These are phyloP conservation scores for Dalbergia oliveri DNA, from an alignment of 306 rosid genomes.

Conservation along the genomic window DNA sequence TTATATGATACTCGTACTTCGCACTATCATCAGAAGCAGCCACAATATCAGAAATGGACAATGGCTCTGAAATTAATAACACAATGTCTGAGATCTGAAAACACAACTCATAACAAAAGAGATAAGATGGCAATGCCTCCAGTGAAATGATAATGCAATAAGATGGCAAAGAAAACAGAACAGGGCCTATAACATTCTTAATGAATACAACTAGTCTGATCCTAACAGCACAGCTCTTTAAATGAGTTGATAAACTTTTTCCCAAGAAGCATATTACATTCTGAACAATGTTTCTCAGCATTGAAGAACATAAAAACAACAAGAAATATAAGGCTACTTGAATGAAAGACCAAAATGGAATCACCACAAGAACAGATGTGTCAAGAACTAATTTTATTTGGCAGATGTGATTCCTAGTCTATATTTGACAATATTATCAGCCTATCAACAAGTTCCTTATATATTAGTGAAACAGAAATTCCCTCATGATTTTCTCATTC, in stretches of 20 bases:
- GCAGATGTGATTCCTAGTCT: conserved; percentile 11
- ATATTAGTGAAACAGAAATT: not conserved
- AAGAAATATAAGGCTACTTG: conserved; percentile 15
- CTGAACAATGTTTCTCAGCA: conserved; percentile 10
- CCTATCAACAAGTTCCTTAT: conserved; percentile 14
- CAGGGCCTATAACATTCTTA: conserved; percentile 18
- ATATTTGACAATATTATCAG: conserved; percentile 11
- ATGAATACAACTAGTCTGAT: conserved; percentile 21
- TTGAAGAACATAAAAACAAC: conserved; percentile 11
- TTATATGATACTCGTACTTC: conserved; percentile 61
- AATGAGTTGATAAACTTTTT: conserved; percentile 6
- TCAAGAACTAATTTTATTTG: conserved; percentile 1
- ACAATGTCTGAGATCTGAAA: not conserved
- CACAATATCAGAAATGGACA: conserved; percentile 59
- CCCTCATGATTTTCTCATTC: conserved; percentile 4
- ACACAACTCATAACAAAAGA: conserved; percentile 34
- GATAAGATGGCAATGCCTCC: not conserved
- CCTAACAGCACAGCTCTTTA: not conserved
- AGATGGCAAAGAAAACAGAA: conserved; percentile 23
- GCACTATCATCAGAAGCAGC: conserved; percentile 52
- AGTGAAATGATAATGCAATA: not conserved
- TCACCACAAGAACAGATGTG: conserved; percentile 22
- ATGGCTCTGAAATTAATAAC: conserved; percentile 58
- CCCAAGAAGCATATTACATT: conserved; percentile 21
- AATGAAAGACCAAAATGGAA: not conserved